Conservation (phyloP, 371 early-diverging fungal species). For the Mucor plumbeus region DNA sequence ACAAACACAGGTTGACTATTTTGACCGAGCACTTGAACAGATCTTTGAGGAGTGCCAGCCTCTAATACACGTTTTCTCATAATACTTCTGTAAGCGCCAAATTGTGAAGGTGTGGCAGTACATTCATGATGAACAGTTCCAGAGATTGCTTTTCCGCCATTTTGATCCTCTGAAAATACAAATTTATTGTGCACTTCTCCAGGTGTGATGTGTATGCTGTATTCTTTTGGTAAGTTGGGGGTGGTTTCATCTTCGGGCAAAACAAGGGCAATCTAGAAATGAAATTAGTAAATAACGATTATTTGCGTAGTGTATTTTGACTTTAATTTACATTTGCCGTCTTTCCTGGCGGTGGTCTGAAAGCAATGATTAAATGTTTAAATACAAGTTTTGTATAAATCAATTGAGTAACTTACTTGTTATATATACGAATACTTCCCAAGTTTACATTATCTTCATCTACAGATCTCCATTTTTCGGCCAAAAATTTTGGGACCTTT, state of each 20-base stretch:
- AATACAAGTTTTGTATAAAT: neutral
- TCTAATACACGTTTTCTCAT: conserved; percentile 75
- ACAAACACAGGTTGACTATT: conserved; percentile 62
- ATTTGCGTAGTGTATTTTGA: neutral
- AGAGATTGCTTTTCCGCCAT: conserved; percentile 49
- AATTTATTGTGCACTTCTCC: conserved; percentile 75
- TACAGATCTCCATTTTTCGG: conserved; percentile 77
- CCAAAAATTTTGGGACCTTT: conserved; percentile 75
- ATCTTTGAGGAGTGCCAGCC: conserved; percentile 60
- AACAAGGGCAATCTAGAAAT: conserved; percentile 59
- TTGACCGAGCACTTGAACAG: conserved; percentile 61
- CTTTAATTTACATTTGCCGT: conserved; percentile 7
- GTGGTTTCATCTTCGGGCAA: conserved; percentile 62
- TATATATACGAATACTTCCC: conserved; percentile 82
- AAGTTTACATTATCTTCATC: conserved; percentile 74
- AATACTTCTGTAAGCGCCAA: conserved; percentile 70
- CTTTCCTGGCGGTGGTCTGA: conserved; percentile 45
- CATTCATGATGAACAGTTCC: conserved; percentile 89
- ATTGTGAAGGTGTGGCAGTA: conserved; percentile 68
- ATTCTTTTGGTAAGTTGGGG: conserved; percentile 72
- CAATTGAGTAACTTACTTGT: conserved; percentile 42
- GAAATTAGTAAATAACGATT: neutral
- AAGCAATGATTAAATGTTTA: neutral
- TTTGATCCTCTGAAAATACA: conserved; percentile 72
- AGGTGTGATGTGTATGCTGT: conserved; percentile 72